Percentiles rank a stretch among this genome's conserved stretches.
These are phyloP conservation scores for Aleurites moluccanus DNA, from an alignment of 441 rosid genomes.

Conservation along the genomic window DNA sequence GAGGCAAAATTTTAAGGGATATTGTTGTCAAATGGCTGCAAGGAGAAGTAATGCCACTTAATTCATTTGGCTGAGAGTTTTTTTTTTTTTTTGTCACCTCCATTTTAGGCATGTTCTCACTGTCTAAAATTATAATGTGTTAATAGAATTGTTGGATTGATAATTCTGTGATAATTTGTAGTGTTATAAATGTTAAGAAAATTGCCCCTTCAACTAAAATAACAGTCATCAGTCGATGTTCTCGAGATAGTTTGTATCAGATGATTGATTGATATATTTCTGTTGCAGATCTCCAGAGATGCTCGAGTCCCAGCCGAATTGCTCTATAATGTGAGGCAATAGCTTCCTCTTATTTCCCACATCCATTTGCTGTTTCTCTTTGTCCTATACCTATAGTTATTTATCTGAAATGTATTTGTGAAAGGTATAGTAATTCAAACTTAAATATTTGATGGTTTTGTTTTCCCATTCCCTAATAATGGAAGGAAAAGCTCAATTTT, in stretches of 20 bases:
- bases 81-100: neutral
- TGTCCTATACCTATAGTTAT: slow-evolving; percentile 15
- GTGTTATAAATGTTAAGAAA: neutral
- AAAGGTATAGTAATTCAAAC: neutral
- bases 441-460: slow-evolving; percentile 8
- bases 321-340: slow-evolving; percentile 70
- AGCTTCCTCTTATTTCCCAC: neutral
- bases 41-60: neutral
- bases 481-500: slow-evolving; percentile 16
- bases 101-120: neutral
- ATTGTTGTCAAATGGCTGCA: neutral
- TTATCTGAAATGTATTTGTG: slow-evolving; percentile 21
- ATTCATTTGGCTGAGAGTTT: neutral
- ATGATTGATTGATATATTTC: slow-evolving; percentile 25
- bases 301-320: slow-evolving; percentile 70
- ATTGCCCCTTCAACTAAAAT: neutral
- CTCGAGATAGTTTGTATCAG: neutral
- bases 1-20: neutral
- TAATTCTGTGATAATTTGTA: neutral
- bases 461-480: neutral
- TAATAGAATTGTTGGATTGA: neutral
- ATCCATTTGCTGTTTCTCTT: slow-evolving; percentile 7
- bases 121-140: no score
- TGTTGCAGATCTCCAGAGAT: slow-evolving; percentile 78
- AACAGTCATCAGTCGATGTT: neutral